Conservation (phyloP, 2,329 filamentous ascomycete species). For the Epichloe uncinata region DNA sequence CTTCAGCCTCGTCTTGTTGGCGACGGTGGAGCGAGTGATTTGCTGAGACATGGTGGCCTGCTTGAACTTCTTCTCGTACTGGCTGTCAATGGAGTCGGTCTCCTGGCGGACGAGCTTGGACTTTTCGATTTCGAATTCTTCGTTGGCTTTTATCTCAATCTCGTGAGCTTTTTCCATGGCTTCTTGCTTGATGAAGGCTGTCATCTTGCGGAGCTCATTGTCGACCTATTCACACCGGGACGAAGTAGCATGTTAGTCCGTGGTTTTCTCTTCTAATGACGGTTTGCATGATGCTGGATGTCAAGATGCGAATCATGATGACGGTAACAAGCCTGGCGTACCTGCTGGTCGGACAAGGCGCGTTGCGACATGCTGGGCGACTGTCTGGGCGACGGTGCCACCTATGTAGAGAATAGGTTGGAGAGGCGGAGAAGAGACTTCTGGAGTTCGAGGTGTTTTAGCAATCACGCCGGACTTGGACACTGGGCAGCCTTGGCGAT, state of each 20-base stretch:
- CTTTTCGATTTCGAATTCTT: slow-evolving; percentile 98
- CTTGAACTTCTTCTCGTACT: slow-evolving; percentile 99
- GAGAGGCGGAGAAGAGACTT: slow-evolving; percentile 4
- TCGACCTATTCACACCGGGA: slow-evolving; percentile 55
- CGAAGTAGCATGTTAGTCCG: neutral
- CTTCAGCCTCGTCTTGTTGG: slow-evolving; percentile 90
- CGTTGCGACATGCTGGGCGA: slow-evolving; percentile 74
- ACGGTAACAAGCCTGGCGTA: slow-evolving; percentile 27
- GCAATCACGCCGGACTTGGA: neutral
- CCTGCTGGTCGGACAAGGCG: slow-evolving; percentile 96
- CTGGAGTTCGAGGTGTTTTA: neutral
- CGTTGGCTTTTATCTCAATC: slow-evolving; percentile 96
- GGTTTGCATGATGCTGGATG: neutral
- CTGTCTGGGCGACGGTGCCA: slow-evolving; percentile 5
- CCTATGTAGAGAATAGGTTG: slow-evolving; percentile 12
- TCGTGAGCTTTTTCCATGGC: slow-evolving; percentile 93
- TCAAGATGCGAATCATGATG: slow-evolving; percentile 8
- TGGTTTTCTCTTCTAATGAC: neutral
- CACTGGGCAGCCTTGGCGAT: neutral
- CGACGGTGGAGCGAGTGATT: slow-evolving; percentile 89
- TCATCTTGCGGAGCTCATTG: slow-evolving; percentile 99
- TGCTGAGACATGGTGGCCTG: slow-evolving; percentile 97
- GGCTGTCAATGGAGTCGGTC: slow-evolving; percentile 77
- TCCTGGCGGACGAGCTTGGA: slow-evolving; percentile 96
- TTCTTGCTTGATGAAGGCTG: slow-evolving; percentile 98